Evolutionary conservation across 441 rosid species (phyloP), one percentile per base, ranked within the genome.

Genomic region (Mallotus japonicus): DNA sequence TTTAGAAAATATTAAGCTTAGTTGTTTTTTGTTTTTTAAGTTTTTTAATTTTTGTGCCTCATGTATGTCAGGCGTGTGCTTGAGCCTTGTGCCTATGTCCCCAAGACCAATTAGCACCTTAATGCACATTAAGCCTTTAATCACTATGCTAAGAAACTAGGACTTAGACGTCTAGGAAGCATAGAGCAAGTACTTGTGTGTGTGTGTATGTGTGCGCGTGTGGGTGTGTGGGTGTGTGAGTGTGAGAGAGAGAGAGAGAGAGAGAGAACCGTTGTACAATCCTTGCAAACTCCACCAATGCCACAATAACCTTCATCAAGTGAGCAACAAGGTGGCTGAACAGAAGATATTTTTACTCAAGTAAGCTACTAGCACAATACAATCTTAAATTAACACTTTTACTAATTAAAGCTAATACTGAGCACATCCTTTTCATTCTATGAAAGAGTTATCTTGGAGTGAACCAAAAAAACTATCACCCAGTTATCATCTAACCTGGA

Each of bases 281-380:
- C 99, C 80, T 89, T 88, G 85, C 97, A 94, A 46, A 82, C 84
- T 82, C 87, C 97, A 80, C 81, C 81, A 47, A 87, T 67, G 62
- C 87, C 85, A 72, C 99, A 93, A 74, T 92, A 77, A 78, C 79
- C 93, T 57, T 88, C 93, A 74, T 85, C 92, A 61, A 87, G 85
- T 63, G 88, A 82, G 82, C 98, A 93, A 83, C 97, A 93, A 71
- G 97, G 97, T 67, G 97, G 97, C 96, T 93, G 85, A 69, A 75
- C 73, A 22, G 59, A 19, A 61, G 49, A 59, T 20, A 51, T 59
- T 56, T 65, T 56, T 65, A 67, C 69, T 50, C 24, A 19, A 70
- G 79, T 58, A 76, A 76, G 62, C 42, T 56, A 65, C 34, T 59
- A 11, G 64, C 28, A 73, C n/a, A 75, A n/a, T 50, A 61, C 32